phyloP scores from a whole-genome alignment of 768 basidiomycete genomes.

The Calocera viscosa region DNA sequence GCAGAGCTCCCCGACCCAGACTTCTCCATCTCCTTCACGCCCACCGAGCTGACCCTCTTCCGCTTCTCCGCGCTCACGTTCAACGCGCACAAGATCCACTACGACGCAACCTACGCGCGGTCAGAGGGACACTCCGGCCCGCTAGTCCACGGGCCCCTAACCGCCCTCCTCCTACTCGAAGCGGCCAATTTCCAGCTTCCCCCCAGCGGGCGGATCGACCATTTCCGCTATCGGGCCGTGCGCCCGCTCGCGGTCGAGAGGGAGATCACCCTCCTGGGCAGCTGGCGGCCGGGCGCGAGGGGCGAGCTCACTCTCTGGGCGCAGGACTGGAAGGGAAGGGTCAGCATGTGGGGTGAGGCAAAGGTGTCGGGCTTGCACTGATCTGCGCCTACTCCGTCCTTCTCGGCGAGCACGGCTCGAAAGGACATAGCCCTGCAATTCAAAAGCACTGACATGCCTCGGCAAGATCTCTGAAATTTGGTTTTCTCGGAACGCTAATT shows the following conservation, averaged over 20 bases:
- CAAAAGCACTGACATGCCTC: no score
- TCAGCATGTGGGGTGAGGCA: slow-evolving; percentile 41
- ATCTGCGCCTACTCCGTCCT: no score
- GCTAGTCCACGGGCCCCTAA: slow-evolving; percentile 75
- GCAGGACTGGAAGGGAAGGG: slow-evolving; percentile 41
- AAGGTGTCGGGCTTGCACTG: background rate
- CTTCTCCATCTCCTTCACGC: slow-evolving; percentile 54
- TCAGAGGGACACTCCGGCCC: slow-evolving; percentile 68
- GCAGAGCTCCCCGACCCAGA: slow-evolving; percentile 27
- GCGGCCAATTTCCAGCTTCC: slow-evolving; percentile 41
- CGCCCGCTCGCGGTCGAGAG: slow-evolving; percentile 31
- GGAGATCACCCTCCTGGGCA: slow-evolving; percentile 18
- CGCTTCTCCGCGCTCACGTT: slow-evolving; percentile 78
- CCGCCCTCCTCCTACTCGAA: slow-evolving; percentile 67
- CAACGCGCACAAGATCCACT: slow-evolving; percentile 75
- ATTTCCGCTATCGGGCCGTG: slow-evolving; percentile 58
- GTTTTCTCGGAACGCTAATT: no score
- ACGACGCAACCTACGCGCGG: slow-evolving; percentile 61
- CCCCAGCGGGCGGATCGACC: slow-evolving; percentile 30
- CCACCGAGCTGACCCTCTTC: slow-evolving; percentile 61
- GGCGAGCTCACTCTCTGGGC: slow-evolving; percentile 43
- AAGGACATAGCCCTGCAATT: no score
- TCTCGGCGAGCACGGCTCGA: no score
- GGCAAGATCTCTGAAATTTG: no score
- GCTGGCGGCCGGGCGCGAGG: slow-evolving; percentile 24